phyloP scores from a whole-genome alignment of 108 stramenopile species.

The Cyclotella baltica region DNA sequence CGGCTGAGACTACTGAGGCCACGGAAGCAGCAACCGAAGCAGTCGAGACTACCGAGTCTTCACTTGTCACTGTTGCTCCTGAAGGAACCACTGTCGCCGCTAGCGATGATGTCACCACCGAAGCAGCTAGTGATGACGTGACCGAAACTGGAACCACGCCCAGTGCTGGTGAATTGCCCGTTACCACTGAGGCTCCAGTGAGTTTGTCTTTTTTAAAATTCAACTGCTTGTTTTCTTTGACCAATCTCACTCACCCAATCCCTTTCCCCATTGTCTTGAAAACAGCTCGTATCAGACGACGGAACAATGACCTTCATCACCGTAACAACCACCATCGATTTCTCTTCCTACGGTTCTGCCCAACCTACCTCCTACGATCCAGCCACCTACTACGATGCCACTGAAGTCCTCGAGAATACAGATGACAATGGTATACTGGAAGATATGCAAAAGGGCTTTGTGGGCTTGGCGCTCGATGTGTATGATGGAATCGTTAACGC shows the following conservation, averaged over 20 bases:
- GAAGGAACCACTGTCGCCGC: neutral
- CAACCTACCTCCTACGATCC: neutral
- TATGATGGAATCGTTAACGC: neutral
- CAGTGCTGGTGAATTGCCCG: neutral
- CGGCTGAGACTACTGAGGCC: neutral
- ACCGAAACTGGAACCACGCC: neutral
- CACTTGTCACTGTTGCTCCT: neutral
- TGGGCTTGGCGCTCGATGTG: conserved; percentile 31
- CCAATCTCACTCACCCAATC: neutral
- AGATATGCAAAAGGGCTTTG: conserved; percentile 59
- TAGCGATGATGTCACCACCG: neutral
- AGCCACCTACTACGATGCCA: conserved; percentile 5
- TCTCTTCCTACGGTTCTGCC: neutral
- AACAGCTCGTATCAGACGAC: neutral
- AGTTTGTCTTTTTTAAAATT: neutral
- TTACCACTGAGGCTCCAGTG: neutral
- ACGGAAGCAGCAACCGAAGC: neutral
- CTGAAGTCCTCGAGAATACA: conserved; percentile 41
- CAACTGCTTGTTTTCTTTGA: neutral
- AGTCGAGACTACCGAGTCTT: neutral
- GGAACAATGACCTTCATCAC: too few species aligned
- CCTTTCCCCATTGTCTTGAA: neutral
- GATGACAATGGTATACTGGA: conserved; percentile 55
- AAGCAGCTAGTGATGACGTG: neutral
- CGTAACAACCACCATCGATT: neutral